Evolutionary conservation across 2,329 filamentous ascomycete species (phyloP).

Genomic region (Penicillium sp.): DNA sequence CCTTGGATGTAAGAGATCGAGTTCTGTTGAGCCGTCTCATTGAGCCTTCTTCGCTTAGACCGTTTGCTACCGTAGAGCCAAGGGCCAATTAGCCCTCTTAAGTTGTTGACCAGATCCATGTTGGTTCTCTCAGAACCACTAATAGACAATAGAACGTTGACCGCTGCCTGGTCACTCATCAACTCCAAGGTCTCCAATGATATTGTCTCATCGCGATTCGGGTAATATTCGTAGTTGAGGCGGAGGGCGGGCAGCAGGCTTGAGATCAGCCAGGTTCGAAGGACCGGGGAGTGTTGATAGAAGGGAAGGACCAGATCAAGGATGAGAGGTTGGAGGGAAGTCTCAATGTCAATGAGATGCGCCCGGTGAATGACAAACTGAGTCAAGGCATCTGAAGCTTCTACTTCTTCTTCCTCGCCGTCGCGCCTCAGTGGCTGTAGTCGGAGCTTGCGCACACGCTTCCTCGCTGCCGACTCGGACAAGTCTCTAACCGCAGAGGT

Average conservation of each 20-base stretch:
- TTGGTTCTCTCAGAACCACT: conserved; percentile 31
- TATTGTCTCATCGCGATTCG: conserved; percentile 42
- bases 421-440: conserved; percentile 48
- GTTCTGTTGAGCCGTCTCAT: conserved; percentile 25
- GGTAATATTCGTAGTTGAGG: conserved; percentile 59
- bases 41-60: conserved; percentile 51
- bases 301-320: conserved; percentile 55
- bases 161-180: conserved; percentile 47
- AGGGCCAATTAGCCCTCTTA: conserved; percentile 56
- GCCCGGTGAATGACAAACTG: conserved; percentile 58
- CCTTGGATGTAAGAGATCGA: conserved; percentile 27
- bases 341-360: conserved; percentile 55
- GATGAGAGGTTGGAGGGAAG: conserved; percentile 53
- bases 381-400: conserved; percentile 47
- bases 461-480: conserved; percentile 48
- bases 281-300: conserved; percentile 47
- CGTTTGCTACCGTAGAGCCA: conserved; percentile 58
- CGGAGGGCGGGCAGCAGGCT: conserved; percentile 55
- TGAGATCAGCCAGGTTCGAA: conserved; percentile 58
- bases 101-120: conserved; percentile 48
- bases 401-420: conserved; percentile 41
- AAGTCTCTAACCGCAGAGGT: conserved; percentile 45
- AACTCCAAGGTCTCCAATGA: conserved; percentile 51
- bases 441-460: conserved; percentile 49
- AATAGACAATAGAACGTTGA: conserved; percentile 51